These are phyloP conservation scores for Kodamaea leandrae DNA, from an alignment of 805 yeast species.

Conservation along the genomic window DNA sequence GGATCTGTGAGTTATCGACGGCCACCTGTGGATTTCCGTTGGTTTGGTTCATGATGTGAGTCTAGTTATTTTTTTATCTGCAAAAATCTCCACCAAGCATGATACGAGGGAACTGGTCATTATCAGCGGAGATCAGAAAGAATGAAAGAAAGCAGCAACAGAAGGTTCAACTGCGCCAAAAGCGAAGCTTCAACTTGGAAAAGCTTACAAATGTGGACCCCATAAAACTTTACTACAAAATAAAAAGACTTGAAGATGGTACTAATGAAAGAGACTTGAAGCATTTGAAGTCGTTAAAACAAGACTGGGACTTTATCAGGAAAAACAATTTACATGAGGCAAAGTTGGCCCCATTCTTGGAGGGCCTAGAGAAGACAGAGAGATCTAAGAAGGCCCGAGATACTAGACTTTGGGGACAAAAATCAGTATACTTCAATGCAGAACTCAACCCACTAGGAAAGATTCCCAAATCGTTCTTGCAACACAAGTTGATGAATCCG, in stretches of 20 bases:
- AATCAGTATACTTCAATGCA: slow-evolving; percentile 61
- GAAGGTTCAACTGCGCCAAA: slow-evolving; percentile 37
- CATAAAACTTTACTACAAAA: slow-evolving; percentile 29
- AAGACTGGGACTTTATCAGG: slow-evolving; percentile 40
- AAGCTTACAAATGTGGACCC: slow-evolving; percentile 34
- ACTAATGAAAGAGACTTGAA: slow-evolving; percentile 19
- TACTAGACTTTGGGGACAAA: slow-evolving; percentile 40
- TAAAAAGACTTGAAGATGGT: slow-evolving; percentile 26
- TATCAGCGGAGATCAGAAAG: slow-evolving; percentile 37
- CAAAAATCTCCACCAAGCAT: slow-evolving; percentile 11
- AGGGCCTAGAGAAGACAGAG: slow-evolving; percentile 18
- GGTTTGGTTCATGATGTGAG: slow-evolving; percentile 3
- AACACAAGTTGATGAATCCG: slow-evolving; percentile 32
- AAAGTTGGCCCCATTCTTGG: slow-evolving; percentile 24
- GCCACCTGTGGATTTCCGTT: slow-evolving; percentile 5
- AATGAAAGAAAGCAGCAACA: slow-evolving; percentile 35
- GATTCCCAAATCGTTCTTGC: slow-evolving; percentile 36
- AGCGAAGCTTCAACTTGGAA: slow-evolving; percentile 25
- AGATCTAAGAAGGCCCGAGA: slow-evolving; percentile 15
- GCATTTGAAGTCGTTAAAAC: slow-evolving; percentile 25
- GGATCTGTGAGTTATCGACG: slow-evolving; percentile 22
- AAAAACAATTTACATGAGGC: slow-evolving; percentile 35
- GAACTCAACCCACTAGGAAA: slow-evolving; percentile 63
- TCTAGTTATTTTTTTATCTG: slow-evolving; percentile 4
- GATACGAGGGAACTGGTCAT: slow-evolving; percentile 31